Base-by-base conservation (phyloP, 2,329 filamentous ascomycete species). In the Aspergillus terreus region DNA sequence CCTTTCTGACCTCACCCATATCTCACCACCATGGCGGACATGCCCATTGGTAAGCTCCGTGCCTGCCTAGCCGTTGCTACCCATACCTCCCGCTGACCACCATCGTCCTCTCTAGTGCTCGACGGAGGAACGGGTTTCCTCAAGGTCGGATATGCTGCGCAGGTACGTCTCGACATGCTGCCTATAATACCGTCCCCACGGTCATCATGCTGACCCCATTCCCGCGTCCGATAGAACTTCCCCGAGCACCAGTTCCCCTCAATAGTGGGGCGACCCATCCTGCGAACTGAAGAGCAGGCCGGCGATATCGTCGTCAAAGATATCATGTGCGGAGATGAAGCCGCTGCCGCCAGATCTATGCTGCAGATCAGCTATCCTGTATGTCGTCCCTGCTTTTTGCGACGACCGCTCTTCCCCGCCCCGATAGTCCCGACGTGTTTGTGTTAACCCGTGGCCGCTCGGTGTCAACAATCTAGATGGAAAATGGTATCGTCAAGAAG, bases 281-380 rank as follows among this genome's bases (percentile, higher is more conserved):
- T 99, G 68, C 90, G 94, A 76, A 92, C 92, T 57, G 94, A 99
- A 80, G 94, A 99, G 76, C 78, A 86, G 82, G 74, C 87, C 84
- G 77, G 80, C 56, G 82, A 86, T 65, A 81, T 86, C 58, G 78
- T 86, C 62, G 84, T 92, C 75, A 97, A 96, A 82, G 94, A 99
- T 78, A 96, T 99, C 71, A 99, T 99, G 94, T 97, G 92, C 76
- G 94, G 94, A 71, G 94, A 99, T 77, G 92, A 99, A 77, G 94
- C 94, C 46, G 92, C 94, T 14, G 91, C 91, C 49, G 92, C 94
- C 60, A 86, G 94, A 67, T 96, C 89, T 57, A 96, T 96, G 91
- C 85, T 99, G 55, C 94, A 99, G 75, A 95, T 99, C 69, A 95
- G 88, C 74, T 99, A 99, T 72, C 94, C 94, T 63, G 84, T 87